These are phyloP conservation scores for Helicocarpus griseus DNA, from an alignment of 2,329 filamentous ascomycete species.

Conservation along the genomic window DNA sequence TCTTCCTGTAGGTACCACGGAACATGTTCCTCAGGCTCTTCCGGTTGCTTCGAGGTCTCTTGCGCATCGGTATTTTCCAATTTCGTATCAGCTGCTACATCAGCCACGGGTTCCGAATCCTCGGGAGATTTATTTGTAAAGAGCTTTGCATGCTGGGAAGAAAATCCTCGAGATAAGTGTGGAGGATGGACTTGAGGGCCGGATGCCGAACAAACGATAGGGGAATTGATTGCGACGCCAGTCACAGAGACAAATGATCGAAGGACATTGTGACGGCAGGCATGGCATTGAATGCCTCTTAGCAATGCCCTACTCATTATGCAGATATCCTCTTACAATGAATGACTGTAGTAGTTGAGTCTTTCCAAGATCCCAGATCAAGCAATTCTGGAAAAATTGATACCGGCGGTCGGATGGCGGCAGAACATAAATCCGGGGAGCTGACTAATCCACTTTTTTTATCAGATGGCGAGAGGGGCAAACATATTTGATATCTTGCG, in stretches of 20 bases:
- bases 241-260: conserved; percentile 22
- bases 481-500: neutral
- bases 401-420: neutral
- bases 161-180: neutral
- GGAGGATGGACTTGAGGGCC: neutral
- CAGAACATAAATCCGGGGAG: neutral
- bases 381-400: neutral
- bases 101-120: neutral
- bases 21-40: conserved; percentile 23
- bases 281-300: conserved; percentile 21
- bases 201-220: neutral
- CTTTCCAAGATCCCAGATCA: neutral
- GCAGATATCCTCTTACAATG: neutral
- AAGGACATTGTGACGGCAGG: conserved; percentile 21
- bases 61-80: neutral
- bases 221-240: conserved; percentile 18
- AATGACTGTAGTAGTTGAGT: neutral
- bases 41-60: neutral
- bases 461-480: neutral
- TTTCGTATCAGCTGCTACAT: neutral
- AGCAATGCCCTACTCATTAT: conserved; percentile 26
- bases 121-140: neutral
- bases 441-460: neutral
- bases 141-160: neutral
- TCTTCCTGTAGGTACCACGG: conserved; percentile 66